These are phyloP conservation scores for Flammula alnicola DNA, from an alignment of 1,284 basidiomycete species.

Conservation along the genomic window DNA sequence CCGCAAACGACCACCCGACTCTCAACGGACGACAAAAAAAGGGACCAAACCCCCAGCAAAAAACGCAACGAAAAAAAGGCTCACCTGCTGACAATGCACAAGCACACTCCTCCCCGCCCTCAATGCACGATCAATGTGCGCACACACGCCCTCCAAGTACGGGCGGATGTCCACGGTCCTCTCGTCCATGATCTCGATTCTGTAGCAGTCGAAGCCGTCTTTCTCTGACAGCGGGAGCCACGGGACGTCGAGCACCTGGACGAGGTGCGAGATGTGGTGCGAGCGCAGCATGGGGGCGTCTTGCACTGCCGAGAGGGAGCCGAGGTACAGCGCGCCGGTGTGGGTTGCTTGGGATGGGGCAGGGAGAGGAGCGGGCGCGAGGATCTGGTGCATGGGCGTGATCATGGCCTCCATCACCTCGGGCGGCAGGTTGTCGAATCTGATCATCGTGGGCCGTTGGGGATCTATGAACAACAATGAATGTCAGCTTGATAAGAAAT, in stretches of 20 bases:
- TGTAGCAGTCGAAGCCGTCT: conserved; percentile 63
- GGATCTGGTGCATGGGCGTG: conserved; percentile 77
- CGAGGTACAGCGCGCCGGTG: conserved; percentile 54
- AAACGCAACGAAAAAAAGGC: conserved; percentile 36
- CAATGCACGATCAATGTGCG: conserved; percentile 73
- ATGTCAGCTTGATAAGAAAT: no score
- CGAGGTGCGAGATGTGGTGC: conserved; percentile 60
- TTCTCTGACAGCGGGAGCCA: conserved; percentile 67
- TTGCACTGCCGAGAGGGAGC: conserved; percentile 57
- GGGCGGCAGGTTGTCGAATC: conserved; percentile 68
- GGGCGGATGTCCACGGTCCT: conserved; percentile 74
- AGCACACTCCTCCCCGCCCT: conserved; percentile 76
- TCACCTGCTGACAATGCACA: conserved; percentile 89
- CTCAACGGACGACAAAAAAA: background rate
- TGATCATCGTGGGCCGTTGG: conserved; percentile 75
- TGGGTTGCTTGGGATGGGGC: conserved; percentile 6
- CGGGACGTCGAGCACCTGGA: conserved; percentile 72
- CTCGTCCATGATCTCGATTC: conserved; percentile 70
- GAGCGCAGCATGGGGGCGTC: conserved; percentile 52
- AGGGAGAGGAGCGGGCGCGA: conserved; percentile 47
- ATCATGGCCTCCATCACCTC: conserved; percentile 81
- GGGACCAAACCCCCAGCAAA: conserved; percentile 52
- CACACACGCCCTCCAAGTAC: conserved; percentile 74
- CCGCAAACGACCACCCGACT: background rate
- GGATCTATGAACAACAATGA: no score